Base-by-base conservation (phyloP, 73 alveolate species). In the Paramecium sonneborni region DNA sequence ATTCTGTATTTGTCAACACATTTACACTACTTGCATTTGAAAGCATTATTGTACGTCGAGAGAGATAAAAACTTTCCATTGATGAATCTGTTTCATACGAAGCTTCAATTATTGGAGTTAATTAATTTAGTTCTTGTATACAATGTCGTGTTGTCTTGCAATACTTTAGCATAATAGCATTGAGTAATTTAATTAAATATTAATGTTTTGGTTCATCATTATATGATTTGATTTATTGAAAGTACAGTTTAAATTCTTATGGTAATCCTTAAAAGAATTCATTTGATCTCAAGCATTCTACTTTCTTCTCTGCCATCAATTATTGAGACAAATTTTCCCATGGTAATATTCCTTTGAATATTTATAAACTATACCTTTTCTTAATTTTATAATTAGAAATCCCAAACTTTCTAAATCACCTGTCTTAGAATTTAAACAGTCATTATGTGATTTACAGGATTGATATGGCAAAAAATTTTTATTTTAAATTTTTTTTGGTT, bases 331-430 rank as follows among this genome's bases (percentile, higher is more conserved):
- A 26, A 23, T 0, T 11, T 62, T 62, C 84, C 84, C 84, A 62
- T 3, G 84, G 84, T 30, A 62, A 32, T 3, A 15, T 62, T 30
- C 84, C 84, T 62, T 26, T 2, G 24, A 12, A 62, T 12, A 26
- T 32, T 7, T 23, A 1, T 5, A 32, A 26, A 21, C 6, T 0
- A 26, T 62, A 62, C 84, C 84, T 26, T 26, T 30, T 62, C 46
- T 62, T 32, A 62, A 62, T 62, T 62, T 62, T 62, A 62, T 62
- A 11, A 62, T 1, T 0, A 62, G 24, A 32, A 23, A 62, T 0
- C 84, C 84, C 26, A 62, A 62, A 62, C 84, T 62, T 26, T 62
- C 84, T 30, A 62, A 32, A 26, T 62, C 84, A 24, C 24, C 84
- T 26, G 20, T 62, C 84, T 62, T 32, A 3, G 2, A 26, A 10